Conservation (phyloP, 129 eudicot genomes). For the Kitagawia praeruptora region DNA sequence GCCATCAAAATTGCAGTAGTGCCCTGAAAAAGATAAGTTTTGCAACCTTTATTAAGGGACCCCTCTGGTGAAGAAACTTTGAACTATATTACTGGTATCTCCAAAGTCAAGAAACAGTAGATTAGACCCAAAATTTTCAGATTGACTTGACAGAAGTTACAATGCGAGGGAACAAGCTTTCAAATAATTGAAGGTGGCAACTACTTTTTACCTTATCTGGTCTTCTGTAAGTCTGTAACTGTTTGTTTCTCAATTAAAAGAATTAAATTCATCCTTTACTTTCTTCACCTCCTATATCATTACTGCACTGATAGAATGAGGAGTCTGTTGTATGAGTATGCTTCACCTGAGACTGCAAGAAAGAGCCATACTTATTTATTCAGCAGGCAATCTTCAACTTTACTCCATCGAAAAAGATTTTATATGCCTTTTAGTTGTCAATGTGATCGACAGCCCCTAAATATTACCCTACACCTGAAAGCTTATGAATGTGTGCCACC, state of each 20-base stretch:
- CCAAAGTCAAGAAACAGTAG: constrained; percentile 12
- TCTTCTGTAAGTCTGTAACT: background rate
- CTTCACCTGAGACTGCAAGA: background rate
- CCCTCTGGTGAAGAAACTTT: constrained; percentile 4
- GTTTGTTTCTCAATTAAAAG: background rate
- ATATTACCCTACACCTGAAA: background rate
- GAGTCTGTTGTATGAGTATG: background rate
- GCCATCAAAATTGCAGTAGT: background rate
- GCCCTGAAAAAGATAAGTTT: constrained; percentile 10
- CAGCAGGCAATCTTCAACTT: background rate
- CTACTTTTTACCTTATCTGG: constrained; percentile 1
- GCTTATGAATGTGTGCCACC: background rate
- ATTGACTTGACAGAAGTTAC: constrained; percentile 12
- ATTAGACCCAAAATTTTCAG: background rate
- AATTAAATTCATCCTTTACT: background rate
- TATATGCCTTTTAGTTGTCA: background rate
- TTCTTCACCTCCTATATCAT: background rate
- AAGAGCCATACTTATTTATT: background rate
- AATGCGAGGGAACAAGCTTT: constrained; percentile 12
- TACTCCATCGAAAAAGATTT: background rate
- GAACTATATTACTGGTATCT: background rate
- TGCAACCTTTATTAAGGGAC: constrained; percentile 1
- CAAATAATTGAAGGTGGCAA: constrained; percentile 6
- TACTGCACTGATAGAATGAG: background rate
- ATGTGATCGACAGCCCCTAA: background rate